Base-by-base conservation (phyloP, 2,329 filamentous ascomycete genomes). In the Cercospora sesami region DNA sequence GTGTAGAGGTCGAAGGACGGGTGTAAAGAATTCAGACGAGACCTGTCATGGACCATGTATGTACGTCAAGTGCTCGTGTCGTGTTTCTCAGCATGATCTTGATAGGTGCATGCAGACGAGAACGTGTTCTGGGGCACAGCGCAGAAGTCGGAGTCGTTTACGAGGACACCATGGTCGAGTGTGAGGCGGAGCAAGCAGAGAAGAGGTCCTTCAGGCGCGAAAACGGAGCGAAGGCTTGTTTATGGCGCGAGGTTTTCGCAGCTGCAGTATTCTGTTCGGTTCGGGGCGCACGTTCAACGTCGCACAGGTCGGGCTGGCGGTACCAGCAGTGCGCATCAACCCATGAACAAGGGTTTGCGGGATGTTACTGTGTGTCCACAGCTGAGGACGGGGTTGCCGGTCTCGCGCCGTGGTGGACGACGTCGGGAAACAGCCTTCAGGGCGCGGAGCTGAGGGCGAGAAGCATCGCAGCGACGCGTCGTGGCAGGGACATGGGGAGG, bases 221-320 rank as follows among this genome's bases (percentile, higher is more conserved):
- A 60, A 68, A 69, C 53, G 67, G 58, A 71, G 66, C 64, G 64
- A 61, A 45, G 62, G 23, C 53, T 64, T 65, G 65, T 70, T 66
- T 65, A 64, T 63, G 66, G 61, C 58, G 66, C 60, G 57, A 36
- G 65, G 64, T 48, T 68, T 55, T 61, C 66, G 58, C 42, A 65
- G 69, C 66, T 70, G 68, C 72, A 69, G 70, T 68, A 18, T 67
- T 70, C 65, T 66, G 66, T 69, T 33, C 63, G 66, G 48, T 65
- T 65, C 39, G 60, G 66, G 64, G 67, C 62, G 53, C 64, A 69
- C 63, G 70, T 70, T 69, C 55, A 66, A 67, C 68, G 70, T 73
- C 60, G 45, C 69, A 72, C 70, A 66, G 59, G 58, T 45, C 39
- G 60, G 69, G 63, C 63, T 67, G 69, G 64, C 62, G 39, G 36